Evolutionary conservation across 495 filamentous ascomycete genomes (phyloP), one percentile per base, ranked within the genome.

Genomic region (Talaromyces trachyspermus): DNA sequence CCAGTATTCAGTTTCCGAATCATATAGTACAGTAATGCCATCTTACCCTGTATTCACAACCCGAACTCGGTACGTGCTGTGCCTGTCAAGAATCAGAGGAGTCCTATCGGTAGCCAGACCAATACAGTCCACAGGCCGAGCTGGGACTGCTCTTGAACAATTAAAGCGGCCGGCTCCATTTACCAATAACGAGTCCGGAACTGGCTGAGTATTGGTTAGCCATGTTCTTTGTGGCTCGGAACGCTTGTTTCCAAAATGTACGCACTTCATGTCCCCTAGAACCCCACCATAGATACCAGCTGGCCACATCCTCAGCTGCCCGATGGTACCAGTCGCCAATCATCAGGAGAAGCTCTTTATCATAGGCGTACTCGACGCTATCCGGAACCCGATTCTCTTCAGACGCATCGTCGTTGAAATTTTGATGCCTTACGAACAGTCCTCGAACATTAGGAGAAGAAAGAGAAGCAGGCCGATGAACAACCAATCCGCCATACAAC

Each of bases 401-500:
- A 19, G 8, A 7, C 14, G 17, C 27, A 12, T 6, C 18, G n/a
- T n/a, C n/a, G n/a, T n/a, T n/a, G 10, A 7, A 41, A 5, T 25
- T 22, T 3, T 41, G 38, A 15, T 25, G 18, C n/a, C 24, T 25
- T 9, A 25, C 15, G 8, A 41, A 17, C 14, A 41, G 15, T 1
- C 38, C 22, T 12, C 38, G 0, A 1, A 41, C 18, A 41, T 25
- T 22, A 22, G 29, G 3, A 35, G 47, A 23, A 2, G 19, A 9
- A 1, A 12, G 10, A 1, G 11, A 29, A 5, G 48, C 53, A 3
- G 81, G 79, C 43, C 87, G 77, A 49, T 89, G 78, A 17, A 92
- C 68, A 25, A 90, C 75, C n/a, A 92, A 58, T 1, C 85, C 76
- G 0, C 84, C 86, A 52, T 84, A 76, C n/a, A 88, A 68, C 10